A percentile compares a stretch with the other conserved stretches of the same genome.
Conservation (phyloP, 2,329 filamentous ascomycete genomes). For the Atkinsonella hypoxylon region DNA sequence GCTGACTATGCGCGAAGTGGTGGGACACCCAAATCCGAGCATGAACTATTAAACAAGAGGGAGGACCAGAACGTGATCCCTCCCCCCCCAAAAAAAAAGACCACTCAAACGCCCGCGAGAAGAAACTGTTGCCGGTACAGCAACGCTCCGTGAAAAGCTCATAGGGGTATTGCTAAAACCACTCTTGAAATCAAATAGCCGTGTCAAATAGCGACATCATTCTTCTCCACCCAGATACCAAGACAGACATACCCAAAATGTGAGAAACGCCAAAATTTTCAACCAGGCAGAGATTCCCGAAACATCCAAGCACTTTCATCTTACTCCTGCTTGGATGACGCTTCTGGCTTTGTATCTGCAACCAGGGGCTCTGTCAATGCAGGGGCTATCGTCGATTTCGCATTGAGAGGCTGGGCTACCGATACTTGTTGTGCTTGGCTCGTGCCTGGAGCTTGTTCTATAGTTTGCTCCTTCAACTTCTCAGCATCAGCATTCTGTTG, state of each 20-base stretch:
- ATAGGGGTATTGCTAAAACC: neutral
- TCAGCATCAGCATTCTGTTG: conserved; percentile 1
- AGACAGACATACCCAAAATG: neutral
- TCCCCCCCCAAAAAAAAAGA: too few species aligned
- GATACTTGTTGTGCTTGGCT: neutral
- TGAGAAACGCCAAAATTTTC: neutral
- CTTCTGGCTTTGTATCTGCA: neutral
- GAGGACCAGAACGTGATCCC: neutral
- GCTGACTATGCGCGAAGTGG: neutral
- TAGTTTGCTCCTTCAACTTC: neutral
- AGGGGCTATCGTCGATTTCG: neutral
- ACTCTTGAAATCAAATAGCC: neutral
- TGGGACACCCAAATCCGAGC: neutral
- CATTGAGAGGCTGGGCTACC: neutral
- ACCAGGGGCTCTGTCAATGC: neutral
- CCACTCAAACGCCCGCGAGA: neutral
- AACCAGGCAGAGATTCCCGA: neutral
- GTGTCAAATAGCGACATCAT: neutral
- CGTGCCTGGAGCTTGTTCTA: neutral
- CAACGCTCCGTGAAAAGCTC: neutral
- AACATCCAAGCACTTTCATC: neutral
- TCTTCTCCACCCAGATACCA: neutral
- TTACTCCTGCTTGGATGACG: neutral
- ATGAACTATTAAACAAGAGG: neutral
- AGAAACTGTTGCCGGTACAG: neutral